Evolutionary conservation across 345 rosid species (phyloP).

Genomic region (Sisymbrium altissimum): DNA sequence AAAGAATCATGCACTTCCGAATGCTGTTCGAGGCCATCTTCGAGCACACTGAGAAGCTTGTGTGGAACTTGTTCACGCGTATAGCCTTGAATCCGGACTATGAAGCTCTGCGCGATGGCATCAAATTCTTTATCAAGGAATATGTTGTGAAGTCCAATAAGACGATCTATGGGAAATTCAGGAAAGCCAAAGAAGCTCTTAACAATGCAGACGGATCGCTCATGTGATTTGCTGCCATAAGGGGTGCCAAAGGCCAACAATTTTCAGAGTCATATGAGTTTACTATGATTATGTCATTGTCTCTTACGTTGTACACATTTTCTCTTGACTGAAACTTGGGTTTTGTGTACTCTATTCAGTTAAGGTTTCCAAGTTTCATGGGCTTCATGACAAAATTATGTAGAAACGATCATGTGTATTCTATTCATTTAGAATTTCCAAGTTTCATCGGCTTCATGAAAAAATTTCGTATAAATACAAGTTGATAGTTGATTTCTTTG

Average conservation of each 20-base stretch:
- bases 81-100: constrained; percentile 62
- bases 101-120: constrained; percentile 63
- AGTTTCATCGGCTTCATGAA: background rate
- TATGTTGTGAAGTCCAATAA: constrained; percentile 53
- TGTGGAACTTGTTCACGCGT: constrained; percentile 80
- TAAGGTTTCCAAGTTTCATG: background rate
- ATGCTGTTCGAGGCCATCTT: constrained; percentile 76
- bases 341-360: background rate
- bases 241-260: background rate
- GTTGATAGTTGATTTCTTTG: background rate
- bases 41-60: constrained; percentile 53
- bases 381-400: background rate
- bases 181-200: constrained; percentile 77
- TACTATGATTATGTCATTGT: background rate
- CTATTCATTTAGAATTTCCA: background rate
- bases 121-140: constrained; percentile 70
- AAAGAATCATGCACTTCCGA: constrained; percentile 75
- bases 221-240: constrained; percentile 36
- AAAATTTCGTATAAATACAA: background rate
- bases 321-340: background rate
- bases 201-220: constrained; percentile 57
- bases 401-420: constrained; percentile 8
- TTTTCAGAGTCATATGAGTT: constrained; percentile 5
- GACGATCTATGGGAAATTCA: constrained; percentile 43
- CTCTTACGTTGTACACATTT: constrained; percentile 5